These are phyloP conservation scores for Colletotrichum sp. DNA, from an alignment of 2,329 filamentous ascomycete species.

Conservation along the genomic window DNA sequence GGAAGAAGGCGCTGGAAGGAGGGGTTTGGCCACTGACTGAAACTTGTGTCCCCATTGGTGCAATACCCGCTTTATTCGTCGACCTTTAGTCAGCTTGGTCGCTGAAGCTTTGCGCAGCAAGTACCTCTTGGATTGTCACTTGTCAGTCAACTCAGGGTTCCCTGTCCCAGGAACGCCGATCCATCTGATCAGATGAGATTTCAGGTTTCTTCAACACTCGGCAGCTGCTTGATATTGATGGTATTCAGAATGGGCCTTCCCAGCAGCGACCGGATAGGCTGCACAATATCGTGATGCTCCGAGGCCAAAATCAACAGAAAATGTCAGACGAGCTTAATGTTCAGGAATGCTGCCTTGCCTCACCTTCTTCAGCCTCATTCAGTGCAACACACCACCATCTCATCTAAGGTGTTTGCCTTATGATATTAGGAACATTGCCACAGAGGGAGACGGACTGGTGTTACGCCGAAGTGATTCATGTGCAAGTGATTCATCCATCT, in stretches of 20 bases:
- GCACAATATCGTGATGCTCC: not conserved
- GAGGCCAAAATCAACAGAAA: not conserved
- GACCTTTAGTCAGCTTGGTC: not conserved
- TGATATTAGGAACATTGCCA: not conserved
- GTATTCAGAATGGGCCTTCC: not conserved
- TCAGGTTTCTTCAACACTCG: not conserved
- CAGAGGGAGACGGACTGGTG: not conserved
- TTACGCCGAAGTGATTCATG: not conserved
- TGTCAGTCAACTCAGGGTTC: not conserved
- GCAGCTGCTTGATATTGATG: not conserved
- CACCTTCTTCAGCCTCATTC: not conserved
- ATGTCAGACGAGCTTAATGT: not conserved
- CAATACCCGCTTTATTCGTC: not conserved
- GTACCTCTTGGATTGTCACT: not conserved
- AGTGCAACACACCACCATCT: not conserved
- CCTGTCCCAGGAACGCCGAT: not conserved
- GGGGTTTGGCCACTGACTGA: not conserved
- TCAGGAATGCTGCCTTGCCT: not conserved
- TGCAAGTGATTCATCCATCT: not conserved
- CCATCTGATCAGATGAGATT: not conserved
- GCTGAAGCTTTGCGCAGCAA: not conserved
- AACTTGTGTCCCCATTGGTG: not conserved
- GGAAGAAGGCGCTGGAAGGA: constrained; percentile 1
- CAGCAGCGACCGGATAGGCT: not conserved
- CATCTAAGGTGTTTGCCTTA: not conserved